Conservation (phyloP, 768 basidiomycete species). For the Guyanaporus albipodus region DNA sequence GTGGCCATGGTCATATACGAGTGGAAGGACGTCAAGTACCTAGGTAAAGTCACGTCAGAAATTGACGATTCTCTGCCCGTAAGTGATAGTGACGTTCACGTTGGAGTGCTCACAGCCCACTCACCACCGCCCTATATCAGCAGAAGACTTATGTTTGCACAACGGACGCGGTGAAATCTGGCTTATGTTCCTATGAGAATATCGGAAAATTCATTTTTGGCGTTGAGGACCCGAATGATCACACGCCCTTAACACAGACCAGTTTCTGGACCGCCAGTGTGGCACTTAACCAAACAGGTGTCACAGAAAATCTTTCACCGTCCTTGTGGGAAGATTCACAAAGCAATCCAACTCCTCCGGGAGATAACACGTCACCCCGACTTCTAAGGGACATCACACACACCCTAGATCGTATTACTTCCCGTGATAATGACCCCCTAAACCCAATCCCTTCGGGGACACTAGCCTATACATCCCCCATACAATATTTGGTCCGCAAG, state of each 20-base stretch:
- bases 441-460: conserved; percentile 51
- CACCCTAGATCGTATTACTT: conserved; percentile 4
- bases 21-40: conserved; percentile 82
- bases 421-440: conserved; percentile 27
- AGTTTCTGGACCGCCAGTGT: conserved; percentile 88
- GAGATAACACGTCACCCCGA: conserved; percentile 50
- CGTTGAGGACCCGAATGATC: conserved; percentile 47
- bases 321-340: conserved; percentile 58
- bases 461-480: conserved; percentile 61
- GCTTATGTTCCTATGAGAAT: conserved; percentile 63
- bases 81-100: conserved; percentile 40
- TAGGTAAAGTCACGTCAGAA: conserved; percentile 66
- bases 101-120: conserved; percentile 11
- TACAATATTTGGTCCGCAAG: conserved; percentile 77
- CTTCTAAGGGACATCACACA: conserved; percentile 25
- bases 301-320: conserved; percentile 14
- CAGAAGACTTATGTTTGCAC: conserved; percentile 97
- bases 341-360: conserved; percentile 54
- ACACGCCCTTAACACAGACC: conserved; percentile 61
- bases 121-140: conserved; percentile 26
- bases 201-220: conserved; percentile 90
- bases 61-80: conserved; percentile 60
- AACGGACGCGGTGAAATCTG: conserved; percentile 64
- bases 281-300: conserved; percentile 43
- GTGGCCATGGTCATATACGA: conserved; percentile 95